These are phyloP conservation scores for Backusella tuberculispora DNA, from an alignment of 192 early-diverging fungal species.

Conservation along the genomic window DNA sequence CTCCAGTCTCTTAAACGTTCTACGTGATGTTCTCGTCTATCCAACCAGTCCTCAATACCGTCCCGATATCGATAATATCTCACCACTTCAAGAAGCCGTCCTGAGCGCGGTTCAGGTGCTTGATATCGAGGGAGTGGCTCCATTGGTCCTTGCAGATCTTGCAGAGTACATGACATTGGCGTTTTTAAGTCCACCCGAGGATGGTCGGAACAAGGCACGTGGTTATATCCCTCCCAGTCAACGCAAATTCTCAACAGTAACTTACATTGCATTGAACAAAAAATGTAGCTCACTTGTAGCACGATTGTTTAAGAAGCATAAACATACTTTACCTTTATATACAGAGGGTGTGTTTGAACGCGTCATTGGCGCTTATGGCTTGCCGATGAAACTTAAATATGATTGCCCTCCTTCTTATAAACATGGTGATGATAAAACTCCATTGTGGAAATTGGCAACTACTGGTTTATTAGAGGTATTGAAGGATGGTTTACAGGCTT, in stretches of 20 bases:
- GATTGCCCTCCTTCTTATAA: conserved; percentile 73
- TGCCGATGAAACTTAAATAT: conserved; percentile 77
- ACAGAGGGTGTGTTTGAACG: conserved; percentile 54
- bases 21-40: conserved; percentile 64
- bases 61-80: conserved; percentile 63
- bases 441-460: conserved; percentile 73
- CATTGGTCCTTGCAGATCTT: conserved; percentile 45
- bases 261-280: conserved; percentile 80
- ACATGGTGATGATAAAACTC: conserved; percentile 62
- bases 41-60: conserved; percentile 60
- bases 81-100: conserved; percentile 70
- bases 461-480: conserved; percentile 64
- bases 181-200: conserved; percentile 38
- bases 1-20: conserved; percentile 48
- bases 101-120: conserved; percentile 56
- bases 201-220: conserved; percentile 17
- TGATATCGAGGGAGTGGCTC: conserved; percentile 37
- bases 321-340: conserved; percentile 53
- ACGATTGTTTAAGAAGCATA: conserved; percentile 58
- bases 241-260: conserved; percentile 49
- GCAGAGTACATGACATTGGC: conserved; percentile 50
- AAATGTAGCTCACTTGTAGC: conserved; percentile 58
- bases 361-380: conserved; percentile 59
- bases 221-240: conserved; percentile 33
- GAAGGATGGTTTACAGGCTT: conserved; percentile 49